phyloP scores from a whole-genome alignment of 176 grass and related monocot genomes.

The Bromus sterilis region DNA sequence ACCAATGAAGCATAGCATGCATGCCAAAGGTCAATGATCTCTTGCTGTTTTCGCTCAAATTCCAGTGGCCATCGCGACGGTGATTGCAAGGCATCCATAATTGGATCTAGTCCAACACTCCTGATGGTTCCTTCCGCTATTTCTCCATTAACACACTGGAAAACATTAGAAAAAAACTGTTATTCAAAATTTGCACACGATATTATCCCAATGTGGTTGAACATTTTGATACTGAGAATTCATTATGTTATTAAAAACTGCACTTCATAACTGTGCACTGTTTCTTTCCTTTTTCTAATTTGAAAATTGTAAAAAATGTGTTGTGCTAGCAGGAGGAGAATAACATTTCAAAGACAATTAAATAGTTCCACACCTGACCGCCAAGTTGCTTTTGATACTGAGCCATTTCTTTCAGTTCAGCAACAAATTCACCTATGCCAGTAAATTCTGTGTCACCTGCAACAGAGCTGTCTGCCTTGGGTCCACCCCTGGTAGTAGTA shows the following conservation, averaged over 20 bases:
- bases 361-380: slow-evolving; percentile 42
- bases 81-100: slow-evolving; percentile 46
- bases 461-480: slow-evolving; percentile 28
- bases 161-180: background rate
- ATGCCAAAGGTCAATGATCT: slow-evolving; percentile 92
- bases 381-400: slow-evolving; percentile 49
- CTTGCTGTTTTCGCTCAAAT: slow-evolving; percentile 82
- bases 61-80: slow-evolving; percentile 67
- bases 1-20: slow-evolving; percentile 77
- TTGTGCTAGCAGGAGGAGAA: background rate
- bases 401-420: slow-evolving; percentile 86
- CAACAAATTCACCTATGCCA: slow-evolving; percentile 69
- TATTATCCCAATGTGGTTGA: background rate
- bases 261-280: background rate
- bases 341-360: background rate
- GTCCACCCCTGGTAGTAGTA: slow-evolving; percentile 27
- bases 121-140: slow-evolving; percentile 44
- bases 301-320: background rate
- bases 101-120: slow-evolving; percentile 47
- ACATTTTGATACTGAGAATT: background rate
- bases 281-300: background rate
- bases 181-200: background rate
- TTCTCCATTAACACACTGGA: slow-evolving; percentile 52
- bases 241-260: background rate
- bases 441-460: slow-evolving; percentile 53